A percentile compares a stretch with the other conserved stretches of the same genome.
Evolutionary conservation across 2,329 filamentous ascomycete species (phyloP).

Genomic region (Biscogniauxia mediterranea): DNA sequence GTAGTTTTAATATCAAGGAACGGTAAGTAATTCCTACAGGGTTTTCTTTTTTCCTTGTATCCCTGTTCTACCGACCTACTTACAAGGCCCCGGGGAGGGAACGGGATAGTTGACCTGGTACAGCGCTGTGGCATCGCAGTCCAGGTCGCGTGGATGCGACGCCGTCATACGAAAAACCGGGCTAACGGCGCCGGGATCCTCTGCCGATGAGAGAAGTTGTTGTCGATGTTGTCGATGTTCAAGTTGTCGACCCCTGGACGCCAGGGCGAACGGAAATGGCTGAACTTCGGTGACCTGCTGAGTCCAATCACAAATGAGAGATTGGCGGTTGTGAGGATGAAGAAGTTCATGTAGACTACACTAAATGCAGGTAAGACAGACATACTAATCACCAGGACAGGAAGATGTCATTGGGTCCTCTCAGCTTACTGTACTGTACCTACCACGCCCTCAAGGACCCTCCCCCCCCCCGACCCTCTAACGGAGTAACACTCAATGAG

Average conservation of each 20-base stretch:
- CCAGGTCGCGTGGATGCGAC: neutral
- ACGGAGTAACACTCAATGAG: neutral
- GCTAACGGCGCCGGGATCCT: neutral
- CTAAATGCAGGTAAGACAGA: neutral
- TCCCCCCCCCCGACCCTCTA: no score
- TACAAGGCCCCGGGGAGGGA: neutral
- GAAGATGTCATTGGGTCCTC: neutral
- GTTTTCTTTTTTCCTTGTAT: neutral
- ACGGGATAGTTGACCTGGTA: neutral
- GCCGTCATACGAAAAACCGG: neutral
- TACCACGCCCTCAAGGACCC: no score
- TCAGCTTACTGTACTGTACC: neutral
- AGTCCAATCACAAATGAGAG: neutral
- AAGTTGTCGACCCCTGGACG: neutral
- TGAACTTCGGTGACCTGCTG: neutral
- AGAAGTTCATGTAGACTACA: neutral
- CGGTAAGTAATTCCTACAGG: neutral
- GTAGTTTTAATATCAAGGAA: neutral
- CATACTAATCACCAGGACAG: neutral
- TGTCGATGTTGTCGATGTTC: neutral
- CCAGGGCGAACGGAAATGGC: neutral
- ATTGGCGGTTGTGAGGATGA: no score
- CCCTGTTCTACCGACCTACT: neutral
- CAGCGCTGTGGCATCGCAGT: neutral
- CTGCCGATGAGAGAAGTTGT: neutral